phyloP scores from a whole-genome alignment of 1,139 yeast genomes.

The Candida anutae region DNA sequence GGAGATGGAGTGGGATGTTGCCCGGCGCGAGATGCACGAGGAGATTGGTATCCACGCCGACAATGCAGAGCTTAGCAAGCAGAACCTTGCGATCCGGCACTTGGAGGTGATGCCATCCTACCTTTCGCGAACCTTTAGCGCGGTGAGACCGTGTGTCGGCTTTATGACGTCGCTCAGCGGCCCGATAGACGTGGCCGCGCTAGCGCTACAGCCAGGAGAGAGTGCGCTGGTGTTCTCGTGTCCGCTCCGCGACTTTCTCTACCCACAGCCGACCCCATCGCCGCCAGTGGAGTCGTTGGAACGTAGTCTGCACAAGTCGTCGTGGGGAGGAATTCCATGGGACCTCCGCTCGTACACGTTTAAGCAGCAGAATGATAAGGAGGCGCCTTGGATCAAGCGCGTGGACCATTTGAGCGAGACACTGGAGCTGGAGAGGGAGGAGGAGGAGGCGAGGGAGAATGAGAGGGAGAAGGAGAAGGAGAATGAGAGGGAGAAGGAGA shows the following conservation, averaged over 20 bases:
- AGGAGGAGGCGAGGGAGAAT: too few species aligned
- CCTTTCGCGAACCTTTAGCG: conserved; percentile 69
- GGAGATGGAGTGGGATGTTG: conserved; percentile 65
- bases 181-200: conserved; percentile 19
- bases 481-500: not conserved
- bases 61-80: conserved; percentile 35
- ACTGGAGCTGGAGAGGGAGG: conserved; percentile 39
- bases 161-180: conserved; percentile 32
- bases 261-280: conserved; percentile 4
- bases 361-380: conserved; percentile 46
- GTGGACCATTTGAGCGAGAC: conserved; percentile 50
- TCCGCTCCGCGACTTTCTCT: conserved; percentile 52
- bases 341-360: conserved; percentile 53
- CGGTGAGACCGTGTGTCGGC: conserved; percentile 78
- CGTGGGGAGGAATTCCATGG: conserved; percentile 74
- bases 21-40: conserved; percentile 78
- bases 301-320: conserved; percentile 29
- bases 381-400: conserved; percentile 56
- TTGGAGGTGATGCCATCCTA: conserved; percentile 64
- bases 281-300: conserved; percentile 38
- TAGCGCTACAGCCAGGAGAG: conserved; percentile 62
- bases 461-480: conserved; percentile 4
- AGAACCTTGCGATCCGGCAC: conserved; percentile 50
- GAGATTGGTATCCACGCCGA: conserved; percentile 68
- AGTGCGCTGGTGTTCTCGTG: conserved; percentile 61